phyloP scores from a whole-genome alignment of 2,329 filamentous ascomycete species.

The Geosmithia flava region DNA sequence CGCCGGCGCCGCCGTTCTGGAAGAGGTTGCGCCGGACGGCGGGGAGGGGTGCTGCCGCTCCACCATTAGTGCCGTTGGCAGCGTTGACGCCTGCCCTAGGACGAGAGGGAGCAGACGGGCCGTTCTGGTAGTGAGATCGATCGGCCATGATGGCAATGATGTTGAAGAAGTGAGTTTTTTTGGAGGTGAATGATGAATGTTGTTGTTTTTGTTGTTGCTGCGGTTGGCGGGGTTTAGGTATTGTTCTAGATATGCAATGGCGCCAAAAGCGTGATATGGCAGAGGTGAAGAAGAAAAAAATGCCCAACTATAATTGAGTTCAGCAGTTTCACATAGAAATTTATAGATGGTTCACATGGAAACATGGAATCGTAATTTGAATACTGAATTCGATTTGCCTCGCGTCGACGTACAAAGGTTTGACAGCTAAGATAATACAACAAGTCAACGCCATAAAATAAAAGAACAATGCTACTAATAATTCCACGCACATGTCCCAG shows the following conservation, averaged over 20 bases:
- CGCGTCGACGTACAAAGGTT: no score
- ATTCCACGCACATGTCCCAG: not conserved
- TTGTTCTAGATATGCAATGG: no score
- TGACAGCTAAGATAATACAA: not conserved
- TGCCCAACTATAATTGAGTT: no score
- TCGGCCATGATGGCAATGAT: not conserved
- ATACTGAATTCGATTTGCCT: no score
- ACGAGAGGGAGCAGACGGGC: not conserved
- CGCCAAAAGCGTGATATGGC: no score
- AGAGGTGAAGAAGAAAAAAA: no score
- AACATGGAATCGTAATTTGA: no score
- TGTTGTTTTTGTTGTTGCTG: no score
- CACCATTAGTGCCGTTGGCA: not conserved
- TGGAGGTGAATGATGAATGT: no score
- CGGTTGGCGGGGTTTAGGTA: no score
- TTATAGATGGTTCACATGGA: no score
- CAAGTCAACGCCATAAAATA: not conserved
- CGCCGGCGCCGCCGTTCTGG: slow-evolving; percentile 23
- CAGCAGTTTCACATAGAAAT: no score
- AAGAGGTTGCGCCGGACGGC: slow-evolving; percentile 37
- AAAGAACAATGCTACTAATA: not conserved
- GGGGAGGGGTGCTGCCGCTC: slow-evolving; percentile 6
- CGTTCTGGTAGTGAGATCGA: not conserved
- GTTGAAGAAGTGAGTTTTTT: not conserved
- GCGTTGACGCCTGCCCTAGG: not conserved